Evolutionary conservation across 2,329 filamentous ascomycete genomes (phyloP).

Genomic region (Dothiorella sarmentorum): DNA sequence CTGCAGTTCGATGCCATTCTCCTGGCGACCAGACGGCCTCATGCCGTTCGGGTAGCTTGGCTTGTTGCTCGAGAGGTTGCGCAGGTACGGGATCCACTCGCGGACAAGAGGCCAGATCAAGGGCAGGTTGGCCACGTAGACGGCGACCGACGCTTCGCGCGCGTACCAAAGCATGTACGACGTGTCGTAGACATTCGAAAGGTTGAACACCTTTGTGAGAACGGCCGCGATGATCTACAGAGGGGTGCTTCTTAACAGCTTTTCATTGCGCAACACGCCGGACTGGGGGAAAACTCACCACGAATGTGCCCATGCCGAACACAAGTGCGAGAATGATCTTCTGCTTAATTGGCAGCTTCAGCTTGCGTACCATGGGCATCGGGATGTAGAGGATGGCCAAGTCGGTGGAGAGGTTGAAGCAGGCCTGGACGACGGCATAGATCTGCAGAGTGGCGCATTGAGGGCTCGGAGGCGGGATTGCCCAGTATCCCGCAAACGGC

Average conservation of each 20-base stretch:
- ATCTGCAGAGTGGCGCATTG: constrained; percentile 57
- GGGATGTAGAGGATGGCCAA: neutral
- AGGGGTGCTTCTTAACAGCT: too few species aligned
- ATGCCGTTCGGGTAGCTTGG: neutral
- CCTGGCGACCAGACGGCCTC: neutral
- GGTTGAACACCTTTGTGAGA: constrained; percentile 50
- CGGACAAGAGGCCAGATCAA: constrained; percentile 53
- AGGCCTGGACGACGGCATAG: constrained; percentile 57
- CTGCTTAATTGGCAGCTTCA: constrained; percentile 50
- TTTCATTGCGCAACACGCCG: too few species aligned
- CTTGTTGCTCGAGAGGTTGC: constrained; percentile 13
- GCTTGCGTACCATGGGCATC: constrained; percentile 52
- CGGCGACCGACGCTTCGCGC: constrained; percentile 51
- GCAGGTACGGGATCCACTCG: constrained; percentile 38
- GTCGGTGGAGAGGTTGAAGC: constrained; percentile 60
- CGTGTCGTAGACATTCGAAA: constrained; percentile 37
- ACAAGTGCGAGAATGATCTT: constrained; percentile 52
- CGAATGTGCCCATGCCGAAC: constrained; percentile 51
- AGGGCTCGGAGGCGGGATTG: constrained; percentile 50
- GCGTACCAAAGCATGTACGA: constrained; percentile 48
- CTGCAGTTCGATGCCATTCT: neutral
- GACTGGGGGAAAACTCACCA: too few species aligned
- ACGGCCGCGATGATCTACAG: constrained; percentile 42
- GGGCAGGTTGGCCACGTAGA: constrained; percentile 54
- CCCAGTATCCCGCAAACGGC: constrained; percentile 57